These are phyloP conservation scores for Nicotiana tabacum DNA, from an alignment of 257 asterid genomes.

Conservation along the genomic window DNA sequence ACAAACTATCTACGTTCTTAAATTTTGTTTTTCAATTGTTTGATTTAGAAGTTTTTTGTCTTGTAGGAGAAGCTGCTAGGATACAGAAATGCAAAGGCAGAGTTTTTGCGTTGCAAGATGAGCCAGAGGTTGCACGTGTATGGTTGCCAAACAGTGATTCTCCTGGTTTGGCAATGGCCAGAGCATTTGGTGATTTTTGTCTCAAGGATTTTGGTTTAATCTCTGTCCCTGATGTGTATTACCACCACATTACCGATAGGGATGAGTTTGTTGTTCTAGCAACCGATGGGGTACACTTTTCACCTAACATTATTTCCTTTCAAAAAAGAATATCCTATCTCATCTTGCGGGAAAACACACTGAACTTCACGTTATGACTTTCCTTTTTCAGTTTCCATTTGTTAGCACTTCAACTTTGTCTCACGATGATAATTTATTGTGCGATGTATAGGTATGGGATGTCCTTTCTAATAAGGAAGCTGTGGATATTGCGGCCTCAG, in stretches of 20 bases:
- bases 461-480: slow-evolving; percentile 96
- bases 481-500: slow-evolving; percentile 83
- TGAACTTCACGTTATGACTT: not conserved
- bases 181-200: slow-evolving; percentile 99
- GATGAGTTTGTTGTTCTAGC: slow-evolving; percentile 90
- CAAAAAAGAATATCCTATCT: not conserved
- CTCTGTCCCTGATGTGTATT: slow-evolving; percentile 90
- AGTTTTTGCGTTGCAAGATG: slow-evolving; percentile 97
- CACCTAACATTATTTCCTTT: not conserved
- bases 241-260: slow-evolving; percentile 59
- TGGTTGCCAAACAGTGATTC: slow-evolving; percentile 98
- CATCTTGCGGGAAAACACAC: not conserved
- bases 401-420: not conserved
- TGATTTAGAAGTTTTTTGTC: not conserved
- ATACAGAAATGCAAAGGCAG: slow-evolving; percentile 92
- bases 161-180: slow-evolving; percentile 98
- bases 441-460: slow-evolving; percentile 79
- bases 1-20: not conserved
- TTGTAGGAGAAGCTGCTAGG: slow-evolving; percentile 88
- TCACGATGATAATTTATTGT: not conserved
- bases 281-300: slow-evolving; percentile 78
- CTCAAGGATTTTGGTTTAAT: slow-evolving; percentile 93
- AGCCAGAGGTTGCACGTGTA: slow-evolving; percentile 98
- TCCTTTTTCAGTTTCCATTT: not conserved
- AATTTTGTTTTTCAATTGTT: not conserved